These are phyloP conservation scores for Curvularia sp. DNA, from an alignment of 2,329 filamentous ascomycete genomes.

Conservation along the genomic window DNA sequence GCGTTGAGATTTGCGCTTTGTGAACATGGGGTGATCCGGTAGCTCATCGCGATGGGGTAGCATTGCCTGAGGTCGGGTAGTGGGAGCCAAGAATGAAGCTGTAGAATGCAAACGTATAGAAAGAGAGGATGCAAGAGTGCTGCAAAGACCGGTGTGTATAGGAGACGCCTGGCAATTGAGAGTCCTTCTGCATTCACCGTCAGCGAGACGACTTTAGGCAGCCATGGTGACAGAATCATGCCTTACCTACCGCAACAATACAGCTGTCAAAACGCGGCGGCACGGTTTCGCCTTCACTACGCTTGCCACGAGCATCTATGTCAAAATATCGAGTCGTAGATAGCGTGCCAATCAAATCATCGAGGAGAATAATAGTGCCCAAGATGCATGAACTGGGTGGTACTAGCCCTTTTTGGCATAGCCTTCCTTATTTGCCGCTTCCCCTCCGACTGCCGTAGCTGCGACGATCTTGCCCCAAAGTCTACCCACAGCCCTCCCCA, in stretches of 20 bases:
- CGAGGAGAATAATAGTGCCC: background rate
- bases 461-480: constrained; percentile 13
- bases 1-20: background rate
- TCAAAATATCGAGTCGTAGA: constrained; percentile 1
- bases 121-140: constrained; percentile 6
- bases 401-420: background rate
- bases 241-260: constrained; percentile 1
- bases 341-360: constrained; percentile 9
- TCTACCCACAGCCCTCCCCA: background rate
- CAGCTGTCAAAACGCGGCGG: background rate
- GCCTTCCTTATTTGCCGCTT: background rate
- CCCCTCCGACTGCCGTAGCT: constrained; percentile 6
- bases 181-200: constrained; percentile 14
- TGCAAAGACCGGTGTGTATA: constrained; percentile 10
- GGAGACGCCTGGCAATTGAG: constrained; percentile 8
- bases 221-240: constrained; percentile 19
- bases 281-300: constrained; percentile 8
- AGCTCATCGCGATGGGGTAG: no score
- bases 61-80: background rate
- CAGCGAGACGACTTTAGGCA: constrained; percentile 7
- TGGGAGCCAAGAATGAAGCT: constrained; percentile 8
- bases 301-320: background rate
- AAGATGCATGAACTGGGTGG: background rate
- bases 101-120: constrained; percentile 16
- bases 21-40: background rate